Conservation (phyloP, 2,329 filamentous ascomycete species). For the Colletotrichum tamarilloi region DNA sequence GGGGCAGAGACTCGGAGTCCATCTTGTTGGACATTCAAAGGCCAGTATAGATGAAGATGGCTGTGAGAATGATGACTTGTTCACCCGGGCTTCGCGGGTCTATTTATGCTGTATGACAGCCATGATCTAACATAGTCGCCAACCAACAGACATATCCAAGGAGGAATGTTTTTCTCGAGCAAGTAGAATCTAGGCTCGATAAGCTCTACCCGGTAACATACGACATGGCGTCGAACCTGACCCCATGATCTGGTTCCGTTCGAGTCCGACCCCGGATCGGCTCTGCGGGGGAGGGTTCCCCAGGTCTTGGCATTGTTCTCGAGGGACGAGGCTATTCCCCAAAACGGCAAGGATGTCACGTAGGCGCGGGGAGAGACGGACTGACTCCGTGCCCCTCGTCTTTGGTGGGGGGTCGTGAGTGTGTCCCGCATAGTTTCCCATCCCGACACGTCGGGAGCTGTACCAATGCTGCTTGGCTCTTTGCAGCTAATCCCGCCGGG, state of each 20-base stretch:
- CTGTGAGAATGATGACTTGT: background rate
- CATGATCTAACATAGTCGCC: background rate
- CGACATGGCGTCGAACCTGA: background rate
- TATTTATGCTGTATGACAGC: background rate
- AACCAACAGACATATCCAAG: background rate
- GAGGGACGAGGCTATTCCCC: background rate
- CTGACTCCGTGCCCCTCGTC: background rate
- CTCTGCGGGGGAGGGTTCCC: background rate
- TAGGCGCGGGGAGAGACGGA: slow-evolving; percentile 26
- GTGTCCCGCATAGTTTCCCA: background rate
- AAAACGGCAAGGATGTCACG: background rate
- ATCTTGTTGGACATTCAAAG: background rate
- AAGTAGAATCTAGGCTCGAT: background rate
- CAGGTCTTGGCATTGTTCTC: background rate
- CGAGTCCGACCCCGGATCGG: background rate
- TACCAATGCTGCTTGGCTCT: background rate
- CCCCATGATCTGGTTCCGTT: background rate
- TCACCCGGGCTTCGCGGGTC: background rate
- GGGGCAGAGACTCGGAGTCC: background rate
- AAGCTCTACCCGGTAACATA: background rate
- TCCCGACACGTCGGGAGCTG: background rate
- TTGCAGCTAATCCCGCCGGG: background rate
- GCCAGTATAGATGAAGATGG: background rate
- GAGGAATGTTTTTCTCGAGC: background rate
- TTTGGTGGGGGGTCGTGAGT: background rate